Percentiles rank a stretch among this genome's conserved stretches.
These are phyloP conservation scores for Phytophthora pseudosyringae DNA, from an alignment of 352 stramenopile genomes.

Conservation along the genomic window DNA sequence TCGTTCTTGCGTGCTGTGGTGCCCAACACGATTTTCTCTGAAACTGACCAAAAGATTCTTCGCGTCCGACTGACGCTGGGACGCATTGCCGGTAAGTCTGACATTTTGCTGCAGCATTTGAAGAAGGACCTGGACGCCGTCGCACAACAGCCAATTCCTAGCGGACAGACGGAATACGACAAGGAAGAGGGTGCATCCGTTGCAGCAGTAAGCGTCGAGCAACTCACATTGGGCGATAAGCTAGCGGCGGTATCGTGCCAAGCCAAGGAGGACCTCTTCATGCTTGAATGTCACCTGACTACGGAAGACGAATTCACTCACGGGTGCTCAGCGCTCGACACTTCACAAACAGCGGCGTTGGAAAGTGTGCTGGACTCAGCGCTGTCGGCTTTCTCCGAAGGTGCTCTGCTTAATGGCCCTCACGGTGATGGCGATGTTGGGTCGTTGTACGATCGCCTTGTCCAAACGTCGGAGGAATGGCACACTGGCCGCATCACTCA, in stretches of 20 bases:
- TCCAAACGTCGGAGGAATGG: constrained; percentile 68
- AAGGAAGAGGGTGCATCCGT: constrained; percentile 41
- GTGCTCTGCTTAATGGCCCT: constrained; percentile 46
- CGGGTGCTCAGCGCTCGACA: constrained; percentile 52
- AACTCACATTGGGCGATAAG: constrained; percentile 67
- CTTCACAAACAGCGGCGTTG: constrained; percentile 43
- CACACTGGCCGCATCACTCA: constrained; percentile 31
- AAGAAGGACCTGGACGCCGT: constrained; percentile 67
- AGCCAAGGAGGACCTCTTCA: constrained; percentile 74
- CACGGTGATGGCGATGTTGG: constrained; percentile 34
- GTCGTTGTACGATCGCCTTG: constrained; percentile 64
- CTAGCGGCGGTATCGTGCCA: constrained; percentile 64
- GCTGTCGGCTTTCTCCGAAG: constrained; percentile 63
- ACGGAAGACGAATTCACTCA: constrained; percentile 69
- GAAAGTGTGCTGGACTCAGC: constrained; percentile 67
- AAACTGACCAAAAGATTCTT: constrained; percentile 78
- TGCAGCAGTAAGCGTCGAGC: constrained; percentile 46
- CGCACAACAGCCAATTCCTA: constrained; percentile 33
- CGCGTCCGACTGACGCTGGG: constrained; percentile 70
- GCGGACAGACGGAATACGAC: constrained; percentile 24
- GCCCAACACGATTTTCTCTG: constrained; percentile 73
- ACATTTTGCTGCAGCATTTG: constrained; percentile 73
- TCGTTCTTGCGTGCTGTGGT: constrained; percentile 71
- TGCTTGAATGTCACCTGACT: constrained; percentile 76
- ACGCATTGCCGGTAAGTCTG: constrained; percentile 69